Percentiles rank a stretch among this genome's conserved stretches.
Evolutionary conservation across 345 rosid species (phyloP).

Genomic region (Lumnitzera racemosa): DNA sequence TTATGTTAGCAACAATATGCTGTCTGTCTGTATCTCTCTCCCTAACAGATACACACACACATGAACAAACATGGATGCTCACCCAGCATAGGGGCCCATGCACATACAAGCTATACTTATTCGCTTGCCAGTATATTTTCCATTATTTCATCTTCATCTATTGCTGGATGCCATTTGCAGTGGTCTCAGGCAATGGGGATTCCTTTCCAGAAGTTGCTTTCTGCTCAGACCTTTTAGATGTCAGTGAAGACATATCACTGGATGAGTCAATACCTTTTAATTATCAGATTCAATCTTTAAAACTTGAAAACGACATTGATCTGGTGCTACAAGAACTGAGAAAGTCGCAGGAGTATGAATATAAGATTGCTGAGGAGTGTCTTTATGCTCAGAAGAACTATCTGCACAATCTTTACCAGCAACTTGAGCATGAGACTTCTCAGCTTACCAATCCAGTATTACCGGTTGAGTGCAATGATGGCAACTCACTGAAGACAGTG

Average conservation of each 20-base stretch:
- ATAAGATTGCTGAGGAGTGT: constrained; percentile 48
- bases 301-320: constrained; percentile 57
- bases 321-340: constrained; percentile 47
- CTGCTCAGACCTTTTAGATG: constrained; percentile 20
- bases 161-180: constrained; percentile 14
- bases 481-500: constrained; percentile 23
- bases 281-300: constrained; percentile 31
- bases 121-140: too few relatives aligned
- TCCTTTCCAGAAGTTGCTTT: constrained; percentile 17
- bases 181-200: constrained; percentile 23
- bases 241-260: constrained; percentile 1
- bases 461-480: constrained; percentile 21
- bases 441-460: constrained; percentile 23
- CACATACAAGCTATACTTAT: too few relatives aligned
- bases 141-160: too few relatives aligned
- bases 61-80: too few relatives aligned
- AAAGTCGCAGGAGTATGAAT: constrained; percentile 57
- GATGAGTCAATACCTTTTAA: constrained; percentile 23
- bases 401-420: constrained; percentile 46
- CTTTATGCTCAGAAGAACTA: constrained; percentile 54
- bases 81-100: too few relatives aligned
- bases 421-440: constrained; percentile 61
- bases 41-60: too few relatives aligned
- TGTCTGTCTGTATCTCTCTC: too few relatives aligned
- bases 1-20: too few relatives aligned